Evolutionary conservation across 768 basidiomycete genomes (phyloP).

Genomic region (Clitopilus passeckerianus): DNA sequence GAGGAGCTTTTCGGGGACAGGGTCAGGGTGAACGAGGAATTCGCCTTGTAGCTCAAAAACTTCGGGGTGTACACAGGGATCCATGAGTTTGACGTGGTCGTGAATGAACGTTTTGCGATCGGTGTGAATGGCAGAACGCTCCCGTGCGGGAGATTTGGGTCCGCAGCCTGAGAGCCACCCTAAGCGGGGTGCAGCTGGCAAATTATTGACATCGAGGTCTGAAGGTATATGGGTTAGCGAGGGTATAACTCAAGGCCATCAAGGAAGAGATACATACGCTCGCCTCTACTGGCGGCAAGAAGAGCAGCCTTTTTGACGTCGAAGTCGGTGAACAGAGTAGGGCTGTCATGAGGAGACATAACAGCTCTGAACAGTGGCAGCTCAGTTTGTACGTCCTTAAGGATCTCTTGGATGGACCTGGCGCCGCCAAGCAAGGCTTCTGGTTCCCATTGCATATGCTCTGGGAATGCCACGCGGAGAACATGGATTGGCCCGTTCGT

Average conservation of each 20-base stretch:
- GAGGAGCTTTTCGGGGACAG: conserved; percentile 22
- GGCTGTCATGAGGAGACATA: conserved; percentile 28
- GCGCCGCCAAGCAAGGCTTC: conserved; percentile 14
- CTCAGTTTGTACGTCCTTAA: conserved; percentile 22
- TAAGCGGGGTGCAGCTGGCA: conserved; percentile 5
- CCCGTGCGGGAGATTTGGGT: conserved; percentile 17
- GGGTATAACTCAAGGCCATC: neutral
- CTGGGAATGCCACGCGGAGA: conserved; percentile 10
- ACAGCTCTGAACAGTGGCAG: conserved; percentile 33
- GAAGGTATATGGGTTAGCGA: neutral
- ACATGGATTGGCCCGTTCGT: conserved; percentile 6
- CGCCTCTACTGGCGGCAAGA: conserved; percentile 7
- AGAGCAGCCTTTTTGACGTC: conserved; percentile 11
- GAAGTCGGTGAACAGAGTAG: conserved; percentile 19
- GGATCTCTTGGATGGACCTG: conserved; percentile 15
- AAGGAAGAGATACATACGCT: conserved; percentile 6
- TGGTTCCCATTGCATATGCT: conserved; percentile 8
- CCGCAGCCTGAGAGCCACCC: conserved; percentile 20
- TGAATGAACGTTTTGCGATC: conserved; percentile 27
- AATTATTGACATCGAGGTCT: conserved; percentile 12
- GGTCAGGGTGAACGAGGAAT: conserved; percentile 29
- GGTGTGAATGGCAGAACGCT: conserved; percentile 9
- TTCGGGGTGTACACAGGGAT: conserved; percentile 30
- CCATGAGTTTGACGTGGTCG: conserved; percentile 31
- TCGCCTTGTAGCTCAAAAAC: conserved; percentile 31